Percentiles rank a stretch among this genome's conserved stretches.
Evolutionary conservation across 2,329 filamentous ascomycete species (phyloP).

Genomic region (Colletotrichum sp.): DNA sequence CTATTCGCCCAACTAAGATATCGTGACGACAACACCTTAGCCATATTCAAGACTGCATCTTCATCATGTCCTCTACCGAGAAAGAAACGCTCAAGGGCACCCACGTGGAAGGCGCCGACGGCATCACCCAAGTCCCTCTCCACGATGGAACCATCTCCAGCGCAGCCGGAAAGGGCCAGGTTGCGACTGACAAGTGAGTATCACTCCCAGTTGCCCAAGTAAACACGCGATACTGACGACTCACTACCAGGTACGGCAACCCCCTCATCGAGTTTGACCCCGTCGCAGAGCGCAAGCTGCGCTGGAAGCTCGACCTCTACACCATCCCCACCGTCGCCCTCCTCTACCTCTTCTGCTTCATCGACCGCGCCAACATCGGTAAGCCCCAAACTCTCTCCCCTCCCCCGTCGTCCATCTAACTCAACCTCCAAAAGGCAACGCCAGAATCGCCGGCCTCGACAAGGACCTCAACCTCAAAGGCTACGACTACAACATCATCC

Average conservation of each 20-base stretch:
- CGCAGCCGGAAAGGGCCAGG: slow-evolving; percentile 47
- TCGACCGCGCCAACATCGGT: slow-evolving; percentile 78
- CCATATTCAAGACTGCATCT: background rate
- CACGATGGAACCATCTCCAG: slow-evolving; percentile 18
- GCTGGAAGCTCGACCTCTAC: slow-evolving; percentile 69
- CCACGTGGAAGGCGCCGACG: slow-evolving; percentile 11
- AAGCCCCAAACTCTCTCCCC: too few species aligned
- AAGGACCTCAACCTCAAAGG: slow-evolving; percentile 62
- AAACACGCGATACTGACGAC: background rate
- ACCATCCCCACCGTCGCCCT: slow-evolving; percentile 70
- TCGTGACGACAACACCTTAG: background rate
- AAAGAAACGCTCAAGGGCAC: background rate
- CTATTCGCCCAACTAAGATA: background rate
- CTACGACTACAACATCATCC: slow-evolving; percentile 72
- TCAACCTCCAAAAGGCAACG: too few species aligned
- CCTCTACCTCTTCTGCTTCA: slow-evolving; percentile 76
- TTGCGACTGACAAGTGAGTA: slow-evolving; percentile 50
- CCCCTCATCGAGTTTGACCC: slow-evolving; percentile 60
- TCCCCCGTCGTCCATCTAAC: too few species aligned
- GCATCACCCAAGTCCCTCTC: slow-evolving; percentile 11
- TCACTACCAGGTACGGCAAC: slow-evolving; percentile 46
- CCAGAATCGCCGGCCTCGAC: slow-evolving; percentile 68
- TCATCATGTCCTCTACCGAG: slow-evolving; percentile 5
- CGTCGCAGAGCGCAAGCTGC: slow-evolving; percentile 60
- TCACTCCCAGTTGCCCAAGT: too few species aligned